phyloP scores from a whole-genome alignment of 1,139 yeast genomes.

The Debaryomyces subglobosus region DNA sequence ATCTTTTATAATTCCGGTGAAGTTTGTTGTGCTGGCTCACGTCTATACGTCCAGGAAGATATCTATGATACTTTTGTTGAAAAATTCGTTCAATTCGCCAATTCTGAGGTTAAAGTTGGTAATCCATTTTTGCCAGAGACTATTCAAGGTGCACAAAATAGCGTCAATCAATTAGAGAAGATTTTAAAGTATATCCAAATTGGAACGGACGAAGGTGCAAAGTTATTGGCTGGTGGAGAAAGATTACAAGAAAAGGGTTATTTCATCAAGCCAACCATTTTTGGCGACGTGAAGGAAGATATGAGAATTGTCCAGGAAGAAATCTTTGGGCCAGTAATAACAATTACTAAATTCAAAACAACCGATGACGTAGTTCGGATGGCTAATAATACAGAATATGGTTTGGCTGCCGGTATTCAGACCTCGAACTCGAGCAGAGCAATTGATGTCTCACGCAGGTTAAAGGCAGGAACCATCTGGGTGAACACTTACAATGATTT shows the following conservation, averaged over 20 bases:
- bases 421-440: constrained; percentile 60
- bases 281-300: constrained; percentile 28
- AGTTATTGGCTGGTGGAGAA: constrained; percentile 27
- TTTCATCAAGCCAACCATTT: constrained; percentile 29
- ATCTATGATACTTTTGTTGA: constrained; percentile 62
- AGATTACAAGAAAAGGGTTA: constrained; percentile 26
- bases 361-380: constrained; percentile 27
- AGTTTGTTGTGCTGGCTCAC: constrained; percentile 78
- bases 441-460: constrained; percentile 26
- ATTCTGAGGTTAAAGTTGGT: constrained; percentile 56
- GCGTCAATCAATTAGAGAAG: constrained; percentile 66
- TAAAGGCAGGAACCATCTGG: constrained; percentile 32
- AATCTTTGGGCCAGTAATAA: constrained; percentile 33
- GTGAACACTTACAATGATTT: constrained; percentile 32
- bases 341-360: constrained; percentile 30
- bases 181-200: constrained; percentile 63
- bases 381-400: constrained; percentile 49
- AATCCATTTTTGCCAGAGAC: constrained; percentile 65
- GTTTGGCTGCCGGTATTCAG: constrained; percentile 78
- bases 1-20: constrained; percentile 70
- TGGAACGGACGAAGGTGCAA: constrained; percentile 57
- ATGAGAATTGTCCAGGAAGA: constrained; percentile 33
- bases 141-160: constrained; percentile 80
- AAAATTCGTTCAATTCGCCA: constrained; percentile 57
- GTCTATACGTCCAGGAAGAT: constrained; percentile 69